phyloP scores from a whole-genome alignment of 225 moss, liverwort and hornwort species.

The Thuidium tamariscinum region DNA sequence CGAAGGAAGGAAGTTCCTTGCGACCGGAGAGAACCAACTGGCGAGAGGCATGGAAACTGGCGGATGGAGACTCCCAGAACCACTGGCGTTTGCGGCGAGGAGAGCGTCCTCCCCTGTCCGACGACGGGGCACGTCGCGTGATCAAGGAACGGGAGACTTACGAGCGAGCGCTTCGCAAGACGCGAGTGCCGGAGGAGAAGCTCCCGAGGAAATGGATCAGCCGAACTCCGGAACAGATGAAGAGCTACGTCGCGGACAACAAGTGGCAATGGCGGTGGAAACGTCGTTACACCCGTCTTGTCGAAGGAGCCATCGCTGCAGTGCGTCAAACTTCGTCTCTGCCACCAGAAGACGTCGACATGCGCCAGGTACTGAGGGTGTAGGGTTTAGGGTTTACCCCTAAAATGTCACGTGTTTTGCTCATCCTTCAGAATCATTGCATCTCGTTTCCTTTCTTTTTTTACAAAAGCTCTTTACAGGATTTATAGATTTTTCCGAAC shows the following conservation, averaged over 20 bases:
- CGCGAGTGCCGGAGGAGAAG: slow-evolving; percentile 36
- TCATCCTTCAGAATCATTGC: not conserved
- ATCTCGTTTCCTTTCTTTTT: not conserved
- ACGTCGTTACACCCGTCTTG: slow-evolving; percentile 24
- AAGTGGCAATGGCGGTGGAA: slow-evolving; percentile 94
- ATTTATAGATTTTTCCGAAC: not conserved
- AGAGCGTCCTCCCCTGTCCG: slow-evolving; percentile 74
- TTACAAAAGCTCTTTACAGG: not conserved
- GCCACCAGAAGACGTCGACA: slow-evolving; percentile 25
- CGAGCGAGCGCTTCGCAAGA: slow-evolving; percentile 58
- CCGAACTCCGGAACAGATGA: slow-evolving; percentile 84
- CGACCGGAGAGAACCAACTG: slow-evolving; percentile 31
- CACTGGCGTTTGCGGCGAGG: slow-evolving; percentile 60
- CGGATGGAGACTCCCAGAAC: slow-evolving; percentile 27
- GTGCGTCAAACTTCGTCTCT: slow-evolving; percentile 32
- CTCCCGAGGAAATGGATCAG: slow-evolving; percentile 69
- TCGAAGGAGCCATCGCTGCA: slow-evolving; percentile 35
- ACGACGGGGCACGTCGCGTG: slow-evolving; percentile 81
- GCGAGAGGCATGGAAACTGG: slow-evolving; percentile 63
- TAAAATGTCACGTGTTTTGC: not conserved
- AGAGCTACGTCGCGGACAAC: slow-evolving; percentile 59
- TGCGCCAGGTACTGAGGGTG: slow-evolving; percentile 14
- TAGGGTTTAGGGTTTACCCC: not conserved
- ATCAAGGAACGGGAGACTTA: slow-evolving; percentile 70
- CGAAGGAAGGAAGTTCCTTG: slow-evolving; percentile 40